Evolutionary conservation across 495 filamentous ascomycete genomes (phyloP).

Genomic region (Hypoxylon intermedium): DNA sequence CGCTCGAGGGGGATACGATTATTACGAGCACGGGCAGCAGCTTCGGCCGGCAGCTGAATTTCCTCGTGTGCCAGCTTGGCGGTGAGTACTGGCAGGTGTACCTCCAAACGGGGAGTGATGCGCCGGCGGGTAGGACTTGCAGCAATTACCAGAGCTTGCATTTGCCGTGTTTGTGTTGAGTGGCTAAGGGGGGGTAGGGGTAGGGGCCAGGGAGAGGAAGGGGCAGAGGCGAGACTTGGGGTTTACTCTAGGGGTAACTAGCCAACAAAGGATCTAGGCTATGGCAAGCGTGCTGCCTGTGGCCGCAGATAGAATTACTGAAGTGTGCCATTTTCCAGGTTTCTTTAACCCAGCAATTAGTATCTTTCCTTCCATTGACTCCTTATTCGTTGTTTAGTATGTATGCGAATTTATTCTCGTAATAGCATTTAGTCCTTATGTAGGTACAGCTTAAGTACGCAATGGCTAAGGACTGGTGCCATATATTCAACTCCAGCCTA

Average conservation of each 20-base stretch:
- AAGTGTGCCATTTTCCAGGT: too few species aligned
- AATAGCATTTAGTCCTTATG: constrained; percentile 8
- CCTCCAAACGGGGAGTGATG: constrained; percentile 58
- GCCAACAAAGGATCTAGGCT: neutral
- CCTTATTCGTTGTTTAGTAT: neutral
- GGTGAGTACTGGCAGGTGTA: constrained; percentile 56
- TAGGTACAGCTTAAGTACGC: constrained; percentile 19
- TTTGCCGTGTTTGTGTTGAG: constrained; percentile 56
- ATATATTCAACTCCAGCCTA: neutral
- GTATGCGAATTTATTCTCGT: constrained; percentile 3
- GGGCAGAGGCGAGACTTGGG: too few species aligned
- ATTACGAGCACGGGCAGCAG: constrained; percentile 53
- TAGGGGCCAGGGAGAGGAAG: neutral
- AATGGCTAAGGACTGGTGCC: constrained; percentile 1
- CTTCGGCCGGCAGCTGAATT: constrained; percentile 60
- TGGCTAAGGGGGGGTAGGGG: neutral
- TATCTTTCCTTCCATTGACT: too few species aligned
- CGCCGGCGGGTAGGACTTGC: constrained; percentile 54
- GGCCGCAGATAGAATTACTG: too few species aligned
- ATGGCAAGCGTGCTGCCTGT: neutral
- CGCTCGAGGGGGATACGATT: constrained; percentile 61
- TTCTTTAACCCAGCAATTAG: too few species aligned
- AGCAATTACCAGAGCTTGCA: constrained; percentile 61
- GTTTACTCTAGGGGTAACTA: too few species aligned
- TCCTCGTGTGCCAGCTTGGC: constrained; percentile 54